Evolutionary conservation across 441 rosid species (phyloP), one percentile per base, ranked within the genome.

Genomic region (Sinapis alba): DNA sequence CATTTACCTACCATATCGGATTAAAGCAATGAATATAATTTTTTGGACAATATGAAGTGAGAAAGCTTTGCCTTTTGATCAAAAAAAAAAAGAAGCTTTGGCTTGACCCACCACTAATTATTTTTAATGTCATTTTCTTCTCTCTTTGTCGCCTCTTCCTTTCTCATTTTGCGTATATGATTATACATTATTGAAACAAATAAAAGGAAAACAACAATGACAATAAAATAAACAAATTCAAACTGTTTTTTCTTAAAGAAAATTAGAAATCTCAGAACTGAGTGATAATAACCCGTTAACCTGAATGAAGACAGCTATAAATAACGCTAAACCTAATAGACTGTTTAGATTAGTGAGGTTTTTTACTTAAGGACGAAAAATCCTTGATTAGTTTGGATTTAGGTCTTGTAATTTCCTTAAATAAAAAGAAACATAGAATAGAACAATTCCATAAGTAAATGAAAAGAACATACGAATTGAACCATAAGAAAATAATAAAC

Each of bases 41-140:
- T 73, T 32, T 32, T 60, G 6, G 56, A 60, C 62, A 60, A 23
- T 28, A 67, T 60, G 56, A 32, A 57, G 60, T 65, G 77, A 59
- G 30, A 67, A 67, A 61, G 43, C 68, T 75, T 36, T 24, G 19
- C 24, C 47, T n/a, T n/a, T n/a, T n/a, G n/a, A n/a, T n/a, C n/a
- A n/a, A n/a, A n/a, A n/a, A n/a, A n/a, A n/a, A n/a, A n/a, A n/a
- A n/a, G n/a, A 67, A 61, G 43, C 68, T 75, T 36, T 24, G 19
- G n/a, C 47, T 59, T 75, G 68, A 51, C 73, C 73, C 68, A 68
- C 73, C 78, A 60, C 24, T 18, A 23, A 16, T 24, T 50, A 1
- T 68, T 61, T 50, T 3, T 18, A 18, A 7, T 32, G 41, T 50
- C 16, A 15, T 24, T 50, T 68, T 34, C 61, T 74, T 61, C 69